A percentile compares a stretch with the other conserved stretches of the same genome.
Evolutionary conservation across 768 basidiomycete species (phyloP).

Genomic region (Russula sp.): DNA sequence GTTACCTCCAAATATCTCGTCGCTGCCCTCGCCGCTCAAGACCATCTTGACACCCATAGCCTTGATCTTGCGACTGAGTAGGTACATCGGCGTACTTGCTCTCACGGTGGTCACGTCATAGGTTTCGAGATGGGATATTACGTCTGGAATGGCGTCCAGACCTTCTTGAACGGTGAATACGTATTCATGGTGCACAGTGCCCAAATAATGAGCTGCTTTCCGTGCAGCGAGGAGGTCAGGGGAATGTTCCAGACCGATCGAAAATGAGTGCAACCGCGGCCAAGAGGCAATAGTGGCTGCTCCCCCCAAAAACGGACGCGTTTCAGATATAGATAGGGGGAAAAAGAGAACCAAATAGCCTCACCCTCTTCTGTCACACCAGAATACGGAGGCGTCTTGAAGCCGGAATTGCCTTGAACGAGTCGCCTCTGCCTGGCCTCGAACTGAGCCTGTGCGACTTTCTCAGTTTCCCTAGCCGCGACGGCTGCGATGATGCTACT

Average conservation of each 20-base stretch:
- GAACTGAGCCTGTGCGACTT: slow-evolving; percentile 74
- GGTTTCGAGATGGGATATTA: slow-evolving; percentile 97
- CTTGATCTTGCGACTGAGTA: slow-evolving; percentile 97
- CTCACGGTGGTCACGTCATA: slow-evolving; percentile 99
- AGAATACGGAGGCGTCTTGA: slow-evolving; percentile 51
- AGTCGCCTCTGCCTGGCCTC: slow-evolving; percentile 64
- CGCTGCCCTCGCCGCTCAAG: slow-evolving; percentile 93
- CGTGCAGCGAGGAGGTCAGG: slow-evolving; percentile 93
- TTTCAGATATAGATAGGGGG: neutral
- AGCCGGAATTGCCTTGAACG: slow-evolving; percentile 53
- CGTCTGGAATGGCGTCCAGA: slow-evolving; percentile 93
- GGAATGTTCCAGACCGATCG: slow-evolving; percentile 90
- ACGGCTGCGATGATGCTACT: slow-evolving; percentile 95
- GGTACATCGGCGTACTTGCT: slow-evolving; percentile 98
- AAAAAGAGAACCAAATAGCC: slow-evolving; percentile 4
- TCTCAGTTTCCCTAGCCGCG: slow-evolving; percentile 93
- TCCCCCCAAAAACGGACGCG: neutral
- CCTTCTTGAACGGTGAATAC: slow-evolving; percentile 98
- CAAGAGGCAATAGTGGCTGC: slow-evolving; percentile 76
- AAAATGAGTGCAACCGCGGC: slow-evolving; percentile 98
- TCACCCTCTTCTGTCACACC: slow-evolving; percentile 55
- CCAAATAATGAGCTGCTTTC: slow-evolving; percentile 89
- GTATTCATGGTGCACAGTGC: slow-evolving; percentile 96
- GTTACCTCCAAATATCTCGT: slow-evolving; percentile 93
- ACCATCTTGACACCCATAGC: slow-evolving; percentile 99